Conservation (phyloP, 805 yeast species). For the Lachancea waltii region DNA sequence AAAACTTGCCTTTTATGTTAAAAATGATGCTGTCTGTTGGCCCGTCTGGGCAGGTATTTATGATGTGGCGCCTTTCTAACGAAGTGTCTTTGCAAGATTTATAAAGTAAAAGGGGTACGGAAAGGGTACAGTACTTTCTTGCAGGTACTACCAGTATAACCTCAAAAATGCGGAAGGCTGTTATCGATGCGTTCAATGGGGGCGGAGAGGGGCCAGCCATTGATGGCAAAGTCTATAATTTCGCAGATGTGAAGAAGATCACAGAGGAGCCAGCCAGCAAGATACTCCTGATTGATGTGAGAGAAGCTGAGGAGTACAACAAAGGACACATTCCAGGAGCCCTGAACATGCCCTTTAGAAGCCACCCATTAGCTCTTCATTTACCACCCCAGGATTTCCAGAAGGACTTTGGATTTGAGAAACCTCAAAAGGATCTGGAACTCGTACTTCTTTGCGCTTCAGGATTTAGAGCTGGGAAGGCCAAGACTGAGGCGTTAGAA, state of each 20-base stretch:
- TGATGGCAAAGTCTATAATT: conserved; percentile 43
- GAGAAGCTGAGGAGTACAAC: conserved; percentile 72
- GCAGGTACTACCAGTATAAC: background rate
- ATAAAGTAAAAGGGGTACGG: no score
- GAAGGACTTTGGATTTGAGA: conserved; percentile 64
- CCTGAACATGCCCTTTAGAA: conserved; percentile 73
- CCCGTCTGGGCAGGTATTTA: no score
- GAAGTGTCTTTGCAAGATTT: no score
- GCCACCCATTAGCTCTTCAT: conserved; percentile 80
- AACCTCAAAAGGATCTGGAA: conserved; percentile 59
- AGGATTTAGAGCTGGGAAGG: conserved; percentile 76
- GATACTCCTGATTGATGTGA: conserved; percentile 64
- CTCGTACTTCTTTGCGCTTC: conserved; percentile 80
- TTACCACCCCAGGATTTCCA: conserved; percentile 62
- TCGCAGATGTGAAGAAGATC: conserved; percentile 40
- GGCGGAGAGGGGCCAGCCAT: conserved; percentile 30
- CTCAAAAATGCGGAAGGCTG: conserved; percentile 20
- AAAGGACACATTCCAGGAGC: conserved; percentile 78
- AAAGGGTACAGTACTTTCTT: background rate
- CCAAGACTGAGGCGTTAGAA: conserved; percentile 78
- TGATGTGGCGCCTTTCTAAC: no score
- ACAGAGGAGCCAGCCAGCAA: conserved; percentile 37
- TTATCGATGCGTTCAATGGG: conserved; percentile 28
- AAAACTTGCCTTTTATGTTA: no score
- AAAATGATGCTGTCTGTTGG: no score